Conservation (phyloP, 169 alveolate species). For the Besnoitia besnoiti region DNA sequence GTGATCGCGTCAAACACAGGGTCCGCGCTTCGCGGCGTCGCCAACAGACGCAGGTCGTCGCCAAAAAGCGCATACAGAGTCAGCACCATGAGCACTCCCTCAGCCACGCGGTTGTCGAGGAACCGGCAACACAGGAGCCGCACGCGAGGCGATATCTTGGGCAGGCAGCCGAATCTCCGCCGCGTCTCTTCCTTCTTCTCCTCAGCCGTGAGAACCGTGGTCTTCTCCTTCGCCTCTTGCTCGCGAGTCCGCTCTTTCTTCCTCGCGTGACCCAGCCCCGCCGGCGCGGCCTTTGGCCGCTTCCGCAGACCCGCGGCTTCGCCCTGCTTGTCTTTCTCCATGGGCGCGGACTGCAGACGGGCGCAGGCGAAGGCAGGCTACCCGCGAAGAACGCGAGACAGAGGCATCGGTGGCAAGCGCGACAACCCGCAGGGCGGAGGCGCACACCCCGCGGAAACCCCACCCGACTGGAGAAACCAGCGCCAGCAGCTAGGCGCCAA, state of each 20-base stretch:
- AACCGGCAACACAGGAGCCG: not conserved
- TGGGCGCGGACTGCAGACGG: too few relatives aligned
- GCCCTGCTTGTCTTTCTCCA: not conserved
- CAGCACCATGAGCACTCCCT: conserved; percentile 23
- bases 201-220: not conserved
- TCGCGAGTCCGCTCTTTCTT: not conserved
- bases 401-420: too few relatives aligned
- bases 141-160: not conserved
- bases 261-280: not conserved
- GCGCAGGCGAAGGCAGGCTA: not conserved
- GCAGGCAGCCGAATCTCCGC: not conserved
- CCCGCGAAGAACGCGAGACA: not conserved
- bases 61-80: conserved; percentile 83
- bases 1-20: conserved; percentile 77
- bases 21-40: conserved; percentile 79
- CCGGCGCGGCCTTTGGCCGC: not conserved
- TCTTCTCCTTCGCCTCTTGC: not conserved
- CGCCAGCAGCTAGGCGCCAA: too few relatives aligned
- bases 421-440: too few relatives aligned
- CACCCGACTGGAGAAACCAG: too few relatives aligned
- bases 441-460: too few relatives aligned
- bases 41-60: conserved; percentile 82
- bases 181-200: not conserved
- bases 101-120: conserved; percentile 23
- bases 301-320: not conserved